phyloP scores from a whole-genome alignment of 2,329 filamentous ascomycete species.

The Fusarium equiseti region DNA sequence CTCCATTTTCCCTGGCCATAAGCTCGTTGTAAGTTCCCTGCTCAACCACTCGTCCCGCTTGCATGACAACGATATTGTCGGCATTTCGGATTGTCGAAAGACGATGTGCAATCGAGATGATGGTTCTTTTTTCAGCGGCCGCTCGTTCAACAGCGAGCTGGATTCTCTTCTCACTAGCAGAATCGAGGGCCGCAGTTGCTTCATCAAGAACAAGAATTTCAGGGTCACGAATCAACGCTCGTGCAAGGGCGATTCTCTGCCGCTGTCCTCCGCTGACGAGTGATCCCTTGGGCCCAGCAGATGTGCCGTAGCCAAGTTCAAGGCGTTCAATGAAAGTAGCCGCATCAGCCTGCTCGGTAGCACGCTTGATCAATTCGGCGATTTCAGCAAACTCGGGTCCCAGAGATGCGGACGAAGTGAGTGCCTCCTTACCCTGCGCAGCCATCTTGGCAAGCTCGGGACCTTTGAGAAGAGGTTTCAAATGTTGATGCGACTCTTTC shows the following conservation, averaged over 20 bases:
- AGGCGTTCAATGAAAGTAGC: slow-evolving; percentile 65
- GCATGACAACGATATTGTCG: slow-evolving; percentile 75
- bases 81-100: slow-evolving; percentile 72
- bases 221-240: slow-evolving; percentile 68
- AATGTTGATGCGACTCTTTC: slow-evolving; percentile 52
- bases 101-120: slow-evolving; percentile 74
- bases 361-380: slow-evolving; percentile 60
- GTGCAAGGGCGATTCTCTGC: slow-evolving; percentile 69
- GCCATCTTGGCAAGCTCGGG: slow-evolving; percentile 64
- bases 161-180: slow-evolving; percentile 67
- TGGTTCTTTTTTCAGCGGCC: slow-evolving; percentile 66
- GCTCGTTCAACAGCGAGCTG: slow-evolving; percentile 59
- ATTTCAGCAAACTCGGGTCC: slow-evolving; percentile 60
- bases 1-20: slow-evolving; percentile 59
- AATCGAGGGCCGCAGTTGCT: slow-evolving; percentile 70
- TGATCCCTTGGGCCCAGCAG: slow-evolving; percentile 65
- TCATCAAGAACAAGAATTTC: slow-evolving; percentile 70
- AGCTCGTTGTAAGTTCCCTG: slow-evolving; percentile 72
- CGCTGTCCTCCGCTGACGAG: slow-evolving; percentile 70
- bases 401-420: slow-evolving; percentile 57
- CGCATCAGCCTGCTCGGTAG: slow-evolving; percentile 71
- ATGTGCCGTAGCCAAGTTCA: slow-evolving; percentile 65
- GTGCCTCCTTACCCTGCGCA: slow-evolving; percentile 62
- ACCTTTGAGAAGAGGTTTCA: slow-evolving; percentile 62
- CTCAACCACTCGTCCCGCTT: slow-evolving; percentile 70